These are phyloP conservation scores for Malus sylvestris DNA, from an alignment of 306 rosid species.

Conservation along the genomic window DNA sequence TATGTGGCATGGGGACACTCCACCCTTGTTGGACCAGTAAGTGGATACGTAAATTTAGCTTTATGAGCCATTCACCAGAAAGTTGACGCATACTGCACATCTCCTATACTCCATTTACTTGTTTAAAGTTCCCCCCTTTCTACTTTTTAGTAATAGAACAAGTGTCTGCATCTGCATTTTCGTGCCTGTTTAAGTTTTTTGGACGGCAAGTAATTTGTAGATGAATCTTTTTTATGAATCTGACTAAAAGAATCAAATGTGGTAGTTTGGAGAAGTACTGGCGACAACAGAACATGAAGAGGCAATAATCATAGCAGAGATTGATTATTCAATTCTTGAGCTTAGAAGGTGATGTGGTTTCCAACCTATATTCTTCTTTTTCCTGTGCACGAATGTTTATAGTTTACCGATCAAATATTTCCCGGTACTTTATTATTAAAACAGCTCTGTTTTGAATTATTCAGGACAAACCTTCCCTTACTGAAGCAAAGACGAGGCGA, in stretches of 20 bases:
- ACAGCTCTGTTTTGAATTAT: slow-evolving; percentile 15
- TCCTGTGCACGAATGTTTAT: neutral
- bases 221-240: neutral
- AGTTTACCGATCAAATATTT: neutral
- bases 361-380: slow-evolving; percentile 1
- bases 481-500: slow-evolving; percentile 88
- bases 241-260: slow-evolving; percentile 14
- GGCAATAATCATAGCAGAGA: slow-evolving; percentile 67
- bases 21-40: slow-evolving; percentile 92
- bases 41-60: slow-evolving; percentile 23
- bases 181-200: neutral
- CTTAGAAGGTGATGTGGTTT: slow-evolving; percentile 50
- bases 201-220: neutral
- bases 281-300: slow-evolving; percentile 96
- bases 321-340: slow-evolving; percentile 69
- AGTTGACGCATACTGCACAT: neutral
- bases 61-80: neutral
- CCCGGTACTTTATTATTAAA: neutral
- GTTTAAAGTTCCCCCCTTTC: neutral
- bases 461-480: slow-evolving; percentile 77
- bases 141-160: neutral
- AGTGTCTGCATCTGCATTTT: neutral
- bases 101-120: neutral
- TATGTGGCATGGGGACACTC: slow-evolving; percentile 99
- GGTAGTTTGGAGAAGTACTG: slow-evolving; percentile 86